These are phyloP conservation scores for Cydonia oblonga DNA, from an alignment of 331 rosid genomes.

Conservation along the genomic window DNA sequence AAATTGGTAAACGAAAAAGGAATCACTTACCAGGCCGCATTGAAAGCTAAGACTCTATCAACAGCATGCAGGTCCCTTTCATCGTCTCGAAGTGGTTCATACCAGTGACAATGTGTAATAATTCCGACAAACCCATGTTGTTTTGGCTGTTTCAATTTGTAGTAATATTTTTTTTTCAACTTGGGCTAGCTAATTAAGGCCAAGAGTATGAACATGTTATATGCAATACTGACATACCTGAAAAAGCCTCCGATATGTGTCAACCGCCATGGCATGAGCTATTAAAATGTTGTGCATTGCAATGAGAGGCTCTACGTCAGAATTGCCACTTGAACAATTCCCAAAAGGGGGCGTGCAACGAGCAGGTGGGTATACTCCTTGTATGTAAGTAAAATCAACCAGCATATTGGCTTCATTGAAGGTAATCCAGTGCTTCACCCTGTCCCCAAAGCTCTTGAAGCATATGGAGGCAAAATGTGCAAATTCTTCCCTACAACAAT, in stretches of 20 bases:
- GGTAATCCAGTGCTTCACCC: slow-evolving; percentile 62
- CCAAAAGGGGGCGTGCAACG: slow-evolving; percentile 64
- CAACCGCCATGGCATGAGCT: slow-evolving; percentile 57
- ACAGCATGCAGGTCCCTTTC: slow-evolving; percentile 37
- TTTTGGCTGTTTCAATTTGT: slow-evolving; percentile 23
- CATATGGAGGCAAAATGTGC: slow-evolving; percentile 47
- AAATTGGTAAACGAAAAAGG: background rate
- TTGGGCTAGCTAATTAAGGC: background rate
- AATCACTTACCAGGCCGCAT: slow-evolving; percentile 30
- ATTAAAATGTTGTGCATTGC: slow-evolving; percentile 60
- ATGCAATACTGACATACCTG: slow-evolving; percentile 25
- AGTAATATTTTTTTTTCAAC: background rate
- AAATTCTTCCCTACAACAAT: slow-evolving; percentile 48
- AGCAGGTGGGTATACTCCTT: slow-evolving; percentile 39
- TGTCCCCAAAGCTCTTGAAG: slow-evolving; percentile 52
- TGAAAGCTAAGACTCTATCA: slow-evolving; percentile 41
- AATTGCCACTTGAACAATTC: slow-evolving; percentile 46
- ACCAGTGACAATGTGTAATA: slow-evolving; percentile 20
- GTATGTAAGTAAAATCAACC: slow-evolving; percentile 22
- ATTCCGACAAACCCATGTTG: slow-evolving; percentile 58
- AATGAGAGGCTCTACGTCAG: slow-evolving; percentile 54
- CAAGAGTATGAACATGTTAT: background rate
- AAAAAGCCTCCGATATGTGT: slow-evolving; percentile 35
- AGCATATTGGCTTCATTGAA: slow-evolving; percentile 44
- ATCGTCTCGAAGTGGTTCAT: slow-evolving; percentile 54